Evolutionary conservation across 805 yeast species (phyloP).

Genomic region (Suhomyces tanzawaensis): DNA sequence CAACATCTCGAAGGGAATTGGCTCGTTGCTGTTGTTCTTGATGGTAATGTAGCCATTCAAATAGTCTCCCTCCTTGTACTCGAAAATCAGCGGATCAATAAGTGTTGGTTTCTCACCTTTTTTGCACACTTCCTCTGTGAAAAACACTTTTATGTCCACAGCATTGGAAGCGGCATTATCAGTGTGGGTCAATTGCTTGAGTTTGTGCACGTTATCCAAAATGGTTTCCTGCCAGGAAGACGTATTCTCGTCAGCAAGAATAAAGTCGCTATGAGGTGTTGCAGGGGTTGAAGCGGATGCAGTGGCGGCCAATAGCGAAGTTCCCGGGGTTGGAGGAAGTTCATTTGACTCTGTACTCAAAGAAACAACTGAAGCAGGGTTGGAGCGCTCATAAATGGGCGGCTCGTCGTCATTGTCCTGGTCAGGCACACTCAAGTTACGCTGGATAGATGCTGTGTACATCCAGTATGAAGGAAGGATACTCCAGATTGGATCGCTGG

Average conservation of each 20-base stretch:
- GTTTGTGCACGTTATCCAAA: slow-evolving; percentile 35
- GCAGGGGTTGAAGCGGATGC: neutral
- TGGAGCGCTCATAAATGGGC: slow-evolving; percentile 16
- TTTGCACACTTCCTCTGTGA: slow-evolving; percentile 35
- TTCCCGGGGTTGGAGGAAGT: slow-evolving; percentile 1
- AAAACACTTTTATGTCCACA: slow-evolving; percentile 26
- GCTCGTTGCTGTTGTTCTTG: slow-evolving; percentile 36
- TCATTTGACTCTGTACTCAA: neutral
- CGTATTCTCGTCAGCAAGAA: slow-evolving; percentile 35
- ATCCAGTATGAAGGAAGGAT: slow-evolving; percentile 41
- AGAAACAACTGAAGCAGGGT: neutral
- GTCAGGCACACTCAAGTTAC: slow-evolving; percentile 3
- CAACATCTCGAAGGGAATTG: slow-evolving; percentile 61
- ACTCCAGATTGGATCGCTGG: slow-evolving; percentile 36
- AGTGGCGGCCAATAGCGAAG: neutral
- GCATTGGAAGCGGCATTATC: slow-evolving; percentile 25
- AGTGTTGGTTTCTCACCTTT: slow-evolving; percentile 23
- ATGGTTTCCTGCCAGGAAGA: slow-evolving; percentile 36
- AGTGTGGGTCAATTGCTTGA: slow-evolving; percentile 30
- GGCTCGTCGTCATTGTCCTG: slow-evolving; percentile 13
- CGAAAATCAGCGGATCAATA: slow-evolving; percentile 36
- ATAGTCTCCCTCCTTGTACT: slow-evolving; percentile 66
- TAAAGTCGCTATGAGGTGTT: slow-evolving; percentile 11
- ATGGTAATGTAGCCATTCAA: slow-evolving; percentile 55
- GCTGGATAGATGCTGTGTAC: slow-evolving; percentile 19